Evolutionary conservation across 1,284 basidiomycete genomes (phyloP).

Genomic region (Rhodofomes roseus): DNA sequence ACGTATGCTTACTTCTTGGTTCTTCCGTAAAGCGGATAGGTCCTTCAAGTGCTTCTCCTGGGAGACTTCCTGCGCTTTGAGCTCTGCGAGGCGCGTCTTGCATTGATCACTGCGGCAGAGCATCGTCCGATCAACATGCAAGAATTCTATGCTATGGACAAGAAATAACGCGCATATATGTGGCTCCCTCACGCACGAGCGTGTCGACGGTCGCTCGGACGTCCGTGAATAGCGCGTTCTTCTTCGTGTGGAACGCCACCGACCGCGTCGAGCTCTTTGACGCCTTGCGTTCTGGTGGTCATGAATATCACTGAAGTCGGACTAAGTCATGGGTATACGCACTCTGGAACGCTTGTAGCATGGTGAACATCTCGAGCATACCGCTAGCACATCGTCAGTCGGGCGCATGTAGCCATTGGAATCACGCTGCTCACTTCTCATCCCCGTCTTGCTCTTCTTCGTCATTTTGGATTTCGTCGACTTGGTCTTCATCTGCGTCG

Average conservation of each 20-base stretch:
- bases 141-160: background rate
- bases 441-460: constrained; percentile 19
- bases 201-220: constrained; percentile 25
- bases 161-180: constrained; percentile 22
- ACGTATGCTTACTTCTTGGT: constrained; percentile 22
- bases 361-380: constrained; percentile 29
- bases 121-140: background rate
- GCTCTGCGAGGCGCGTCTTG: constrained; percentile 19
- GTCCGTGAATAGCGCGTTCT: constrained; percentile 22
- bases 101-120: constrained; percentile 24
- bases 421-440: constrained; percentile 18
- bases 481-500: constrained; percentile 8
- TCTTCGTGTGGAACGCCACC: constrained; percentile 28
- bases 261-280: constrained; percentile 25
- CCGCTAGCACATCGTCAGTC: constrained; percentile 9
- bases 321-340: background rate
- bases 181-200: constrained; percentile 24
- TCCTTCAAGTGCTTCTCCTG: constrained; percentile 21
- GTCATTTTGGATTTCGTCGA: constrained; percentile 11
- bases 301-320: too few relatives aligned
- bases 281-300: constrained; percentile 27
- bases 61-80: constrained; percentile 24
- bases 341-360: constrained; percentile 32
- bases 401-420: background rate
- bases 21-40: constrained; percentile 19